These are phyloP conservation scores for Russula dissimulans DNA, from an alignment of 768 basidiomycete species.

Conservation along the genomic window DNA sequence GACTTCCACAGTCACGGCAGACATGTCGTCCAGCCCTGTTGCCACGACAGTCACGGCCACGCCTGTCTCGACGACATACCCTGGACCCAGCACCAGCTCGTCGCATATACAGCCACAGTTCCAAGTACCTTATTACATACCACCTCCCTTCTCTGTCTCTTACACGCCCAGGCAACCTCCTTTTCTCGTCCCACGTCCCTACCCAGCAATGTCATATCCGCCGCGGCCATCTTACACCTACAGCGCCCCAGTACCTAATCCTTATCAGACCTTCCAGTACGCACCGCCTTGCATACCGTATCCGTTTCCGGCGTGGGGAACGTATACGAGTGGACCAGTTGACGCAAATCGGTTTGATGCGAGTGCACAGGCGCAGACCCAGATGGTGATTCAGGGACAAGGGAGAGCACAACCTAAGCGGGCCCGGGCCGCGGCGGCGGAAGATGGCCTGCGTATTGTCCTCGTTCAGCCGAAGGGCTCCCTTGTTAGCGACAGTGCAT, in stretches of 20 bases:
- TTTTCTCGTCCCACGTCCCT: constrained; percentile 19
- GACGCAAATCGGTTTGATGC: constrained; percentile 5
- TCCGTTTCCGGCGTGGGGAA: constrained; percentile 15
- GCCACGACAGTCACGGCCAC: neutral
- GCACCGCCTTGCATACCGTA: constrained; percentile 18
- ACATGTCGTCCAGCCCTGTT: constrained; percentile 1
- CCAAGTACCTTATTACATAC: constrained; percentile 32
- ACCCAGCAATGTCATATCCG: constrained; percentile 23
- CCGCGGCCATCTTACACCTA: constrained; percentile 14
- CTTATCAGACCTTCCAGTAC: constrained; percentile 7
- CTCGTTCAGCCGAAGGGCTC: constrained; percentile 8
- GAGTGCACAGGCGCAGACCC: constrained; percentile 1
- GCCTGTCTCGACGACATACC: neutral
- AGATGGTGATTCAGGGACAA: neutral
- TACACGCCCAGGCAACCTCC: constrained; percentile 20
- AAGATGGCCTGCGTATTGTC: constrained; percentile 9
- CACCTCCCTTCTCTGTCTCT: constrained; percentile 29
- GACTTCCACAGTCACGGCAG: neutral
- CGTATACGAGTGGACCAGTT: neutral
- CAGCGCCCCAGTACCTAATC: neutral
- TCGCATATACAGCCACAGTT: constrained; percentile 20
- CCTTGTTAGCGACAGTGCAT: neutral
- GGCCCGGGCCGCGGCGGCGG: neutral
- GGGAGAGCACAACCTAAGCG: constrained; percentile 2
- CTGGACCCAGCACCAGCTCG: constrained; percentile 17